A percentile compares a stretch with the other conserved stretches of the same genome.
Conservation (phyloP, 495 filamentous ascomycete genomes). For the Podospora conica region DNA sequence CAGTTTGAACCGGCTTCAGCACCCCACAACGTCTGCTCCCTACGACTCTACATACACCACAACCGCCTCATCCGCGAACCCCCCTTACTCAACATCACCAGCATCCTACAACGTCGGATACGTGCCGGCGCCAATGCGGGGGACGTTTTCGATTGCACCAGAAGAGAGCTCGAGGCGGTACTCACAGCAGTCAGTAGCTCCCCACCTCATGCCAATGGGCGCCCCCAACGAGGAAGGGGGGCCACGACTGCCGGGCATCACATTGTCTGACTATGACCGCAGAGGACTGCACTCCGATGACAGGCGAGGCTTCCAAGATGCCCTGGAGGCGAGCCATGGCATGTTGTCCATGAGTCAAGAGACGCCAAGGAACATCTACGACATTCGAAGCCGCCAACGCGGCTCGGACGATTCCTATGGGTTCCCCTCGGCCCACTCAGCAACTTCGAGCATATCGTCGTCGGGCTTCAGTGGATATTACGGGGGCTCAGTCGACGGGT, state of each 20-base stretch:
- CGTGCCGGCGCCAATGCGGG: constrained; percentile 57
- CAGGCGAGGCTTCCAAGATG: constrained; percentile 66
- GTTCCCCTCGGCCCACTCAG: constrained; percentile 84
- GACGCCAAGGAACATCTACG: constrained; percentile 84
- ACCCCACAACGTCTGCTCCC: constrained; percentile 43
- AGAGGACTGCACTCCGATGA: constrained; percentile 55
- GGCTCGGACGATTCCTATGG: constrained; percentile 87
- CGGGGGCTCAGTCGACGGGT: constrained; percentile 78
- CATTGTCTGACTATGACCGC: constrained; percentile 55
- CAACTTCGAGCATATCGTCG: constrained; percentile 92
- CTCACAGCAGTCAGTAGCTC: constrained; percentile 82
- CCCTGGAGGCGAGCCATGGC: constrained; percentile 75
- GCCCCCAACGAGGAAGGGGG: constrained; percentile 22
- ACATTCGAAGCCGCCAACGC: constrained; percentile 48
- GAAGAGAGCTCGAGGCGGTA: constrained; percentile 67
- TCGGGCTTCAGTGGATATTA: constrained; percentile 69
- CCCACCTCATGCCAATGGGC: constrained; percentile 27
- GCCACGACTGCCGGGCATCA: constrained; percentile 44
- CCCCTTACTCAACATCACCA: constrained; percentile 63
- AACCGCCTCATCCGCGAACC: constrained; percentile 53
- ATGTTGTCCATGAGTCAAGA: constrained; percentile 95
- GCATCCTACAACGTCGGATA: constrained; percentile 62
- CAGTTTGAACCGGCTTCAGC: constrained; percentile 47
- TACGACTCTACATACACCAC: constrained; percentile 47
- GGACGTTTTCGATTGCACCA: constrained; percentile 49